Conservation (phyloP, 1,284 basidiomycete species). For the Leccinum subspadiceum region DNA sequence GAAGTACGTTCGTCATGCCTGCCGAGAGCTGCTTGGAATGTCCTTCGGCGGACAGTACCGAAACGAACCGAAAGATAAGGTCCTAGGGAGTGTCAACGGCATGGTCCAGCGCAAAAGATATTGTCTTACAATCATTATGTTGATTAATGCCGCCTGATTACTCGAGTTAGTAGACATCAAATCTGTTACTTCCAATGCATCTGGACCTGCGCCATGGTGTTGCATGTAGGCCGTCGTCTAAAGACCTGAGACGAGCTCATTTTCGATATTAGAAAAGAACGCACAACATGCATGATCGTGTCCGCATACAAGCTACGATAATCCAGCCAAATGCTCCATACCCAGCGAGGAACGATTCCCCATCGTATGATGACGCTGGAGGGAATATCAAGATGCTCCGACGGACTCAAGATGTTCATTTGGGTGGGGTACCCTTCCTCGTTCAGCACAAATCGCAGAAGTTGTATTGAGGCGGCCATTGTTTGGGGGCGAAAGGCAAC, state of each 20-base stretch:
- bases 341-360: conserved; percentile 55
- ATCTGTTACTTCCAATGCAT: conserved; percentile 1
- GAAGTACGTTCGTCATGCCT: conserved; percentile 17
- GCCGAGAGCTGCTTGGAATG: conserved; percentile 18
- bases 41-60: conserved; percentile 15
- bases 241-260: conserved; percentile 7
- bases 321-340: conserved; percentile 64
- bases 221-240: conserved; percentile 56
- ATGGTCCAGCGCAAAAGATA: not conserved
- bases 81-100: conserved; percentile 23
- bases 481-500: conserved; percentile 46
- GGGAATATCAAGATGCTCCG: conserved; percentile 40
- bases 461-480: conserved; percentile 41
- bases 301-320: conserved; percentile 48
- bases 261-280: conserved; percentile 17
- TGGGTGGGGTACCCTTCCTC: conserved; percentile 14
- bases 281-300: conserved; percentile 48
- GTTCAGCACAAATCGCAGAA: conserved; percentile 44
- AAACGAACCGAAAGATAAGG: conserved; percentile 23
- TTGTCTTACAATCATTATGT: conserved; percentile 25
- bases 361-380: conserved; percentile 51
- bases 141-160: conserved; percentile 16
- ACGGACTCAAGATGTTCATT: conserved; percentile 22
- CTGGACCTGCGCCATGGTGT: conserved; percentile 14
- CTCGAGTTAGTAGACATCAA: not conserved